Conservation (phyloP, 139 green algal species). For the Auxenochlorella protothecoides region DNA sequence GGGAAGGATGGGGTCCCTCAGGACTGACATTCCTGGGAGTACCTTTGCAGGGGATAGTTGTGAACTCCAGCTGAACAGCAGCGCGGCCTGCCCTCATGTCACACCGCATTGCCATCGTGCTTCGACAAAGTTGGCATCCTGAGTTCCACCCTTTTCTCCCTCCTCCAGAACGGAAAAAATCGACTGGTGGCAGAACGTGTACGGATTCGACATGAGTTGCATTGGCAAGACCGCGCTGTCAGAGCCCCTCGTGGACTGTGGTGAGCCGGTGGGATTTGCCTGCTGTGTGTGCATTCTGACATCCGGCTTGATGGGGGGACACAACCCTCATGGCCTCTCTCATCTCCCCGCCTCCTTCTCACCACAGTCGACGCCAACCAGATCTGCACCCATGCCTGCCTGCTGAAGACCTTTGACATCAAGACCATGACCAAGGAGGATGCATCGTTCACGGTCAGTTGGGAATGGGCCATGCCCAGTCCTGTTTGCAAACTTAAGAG, state of each 20-base stretch:
- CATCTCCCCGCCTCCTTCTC: no score
- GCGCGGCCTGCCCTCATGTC: no score
- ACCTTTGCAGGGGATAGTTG: no score
- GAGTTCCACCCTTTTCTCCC: no score
- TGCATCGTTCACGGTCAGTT: constrained; percentile 38
- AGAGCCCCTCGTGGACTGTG: constrained; percentile 79
- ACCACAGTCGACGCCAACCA: constrained; percentile 26
- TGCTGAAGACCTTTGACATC: constrained; percentile 62
- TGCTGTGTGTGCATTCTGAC: background rate
- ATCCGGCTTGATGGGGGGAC: no score
- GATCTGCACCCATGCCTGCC: constrained; percentile 32
- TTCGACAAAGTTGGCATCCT: no score
- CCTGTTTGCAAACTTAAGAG: no score
- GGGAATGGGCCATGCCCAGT: background rate
- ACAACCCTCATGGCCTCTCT: no score
- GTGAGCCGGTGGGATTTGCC: constrained; percentile 8
- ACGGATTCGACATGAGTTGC: constrained; percentile 81
- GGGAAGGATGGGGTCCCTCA: no score
- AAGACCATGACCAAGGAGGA: constrained; percentile 64
- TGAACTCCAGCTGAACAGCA: no score
- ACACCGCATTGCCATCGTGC: no score
- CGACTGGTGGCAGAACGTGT: constrained; percentile 86
- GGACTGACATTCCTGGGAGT: no score
- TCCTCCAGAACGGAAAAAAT: constrained; percentile 68
- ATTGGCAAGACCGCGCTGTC: constrained; percentile 64